Evolutionary conservation across 2,329 filamentous ascomycete species (phyloP).

Genomic region (Cytospora mali): DNA sequence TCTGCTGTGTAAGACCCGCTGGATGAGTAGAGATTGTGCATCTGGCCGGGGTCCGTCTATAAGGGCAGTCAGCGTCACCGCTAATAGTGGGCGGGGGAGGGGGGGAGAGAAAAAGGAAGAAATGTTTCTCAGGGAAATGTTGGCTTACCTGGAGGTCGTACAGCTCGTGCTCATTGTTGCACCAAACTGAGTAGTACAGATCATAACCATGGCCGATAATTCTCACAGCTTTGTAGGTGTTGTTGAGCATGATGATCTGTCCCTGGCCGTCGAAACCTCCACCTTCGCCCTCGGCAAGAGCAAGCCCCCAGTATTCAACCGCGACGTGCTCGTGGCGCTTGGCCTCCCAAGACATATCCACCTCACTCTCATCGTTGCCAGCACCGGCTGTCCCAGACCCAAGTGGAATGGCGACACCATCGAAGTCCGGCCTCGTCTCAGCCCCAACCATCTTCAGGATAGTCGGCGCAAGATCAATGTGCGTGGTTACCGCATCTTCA

Average conservation of each 20-base stretch:
- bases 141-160: conserved; percentile 57
- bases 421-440: conserved; percentile 52
- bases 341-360: neutral
- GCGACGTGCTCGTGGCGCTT: conserved; percentile 50
- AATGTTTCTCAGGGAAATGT: neutral
- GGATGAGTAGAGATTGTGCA: conserved; percentile 24
- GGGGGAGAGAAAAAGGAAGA: neutral
- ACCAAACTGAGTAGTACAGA: conserved; percentile 67
- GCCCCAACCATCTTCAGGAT: conserved; percentile 51
- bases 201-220: conserved; percentile 55
- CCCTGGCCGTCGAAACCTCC: conserved; percentile 26
- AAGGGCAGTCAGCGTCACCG: neutral
- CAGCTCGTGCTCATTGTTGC: conserved; percentile 63
- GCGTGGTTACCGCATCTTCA: conserved; percentile 56
- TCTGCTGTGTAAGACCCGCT: conserved; percentile 29
- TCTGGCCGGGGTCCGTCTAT: conserved; percentile 26
- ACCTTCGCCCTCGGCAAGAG: conserved; percentile 37
- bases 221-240: conserved; percentile 58
- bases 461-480: conserved; percentile 66
- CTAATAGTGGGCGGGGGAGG: no score
- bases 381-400: neutral
- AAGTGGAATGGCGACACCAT: conserved; percentile 54
- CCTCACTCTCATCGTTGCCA: neutral
- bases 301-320: conserved; percentile 50
- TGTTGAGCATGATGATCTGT: conserved; percentile 14